These are phyloP conservation scores for Lasiosphaeria hispida DNA, from an alignment of 495 filamentous ascomycete genomes.

Conservation along the genomic window DNA sequence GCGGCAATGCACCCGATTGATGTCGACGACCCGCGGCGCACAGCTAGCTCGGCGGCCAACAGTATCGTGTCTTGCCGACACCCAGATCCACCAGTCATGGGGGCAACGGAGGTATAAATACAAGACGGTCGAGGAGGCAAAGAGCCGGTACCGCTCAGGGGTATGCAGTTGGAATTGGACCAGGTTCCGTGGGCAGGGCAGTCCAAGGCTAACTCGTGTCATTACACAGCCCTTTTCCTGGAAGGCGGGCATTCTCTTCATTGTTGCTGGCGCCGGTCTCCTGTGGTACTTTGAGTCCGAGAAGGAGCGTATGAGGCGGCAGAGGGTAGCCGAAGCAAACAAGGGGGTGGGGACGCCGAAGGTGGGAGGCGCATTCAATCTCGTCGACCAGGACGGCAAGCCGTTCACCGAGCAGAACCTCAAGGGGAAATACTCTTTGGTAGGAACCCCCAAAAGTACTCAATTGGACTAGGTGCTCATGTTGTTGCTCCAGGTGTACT, in stretches of 20 bases:
- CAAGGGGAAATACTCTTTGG: constrained; percentile 80
- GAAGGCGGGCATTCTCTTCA: constrained; percentile 83
- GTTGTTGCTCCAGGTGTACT: constrained; percentile 64
- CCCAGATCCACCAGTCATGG: constrained; percentile 32
- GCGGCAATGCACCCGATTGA: constrained; percentile 27
- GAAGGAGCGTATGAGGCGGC: constrained; percentile 82
- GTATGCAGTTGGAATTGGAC: constrained; percentile 27
- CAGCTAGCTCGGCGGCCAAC: constrained; percentile 17
- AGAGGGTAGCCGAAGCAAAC: constrained; percentile 80
- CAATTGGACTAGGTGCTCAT: not conserved
- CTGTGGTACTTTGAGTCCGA: constrained; percentile 87
- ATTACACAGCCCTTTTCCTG: constrained; percentile 77
- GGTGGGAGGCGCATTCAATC: constrained; percentile 81
- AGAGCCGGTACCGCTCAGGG: constrained; percentile 51
- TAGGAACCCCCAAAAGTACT: constrained; percentile 24
- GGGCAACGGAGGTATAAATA: constrained; percentile 35
- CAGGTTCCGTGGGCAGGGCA: not conserved
- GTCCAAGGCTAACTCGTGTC: constrained; percentile 14
- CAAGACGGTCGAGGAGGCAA: constrained; percentile 56
- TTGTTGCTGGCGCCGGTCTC: constrained; percentile 70
- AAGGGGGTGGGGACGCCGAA: constrained; percentile 93
- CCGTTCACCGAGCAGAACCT: constrained; percentile 72
- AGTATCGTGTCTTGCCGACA: constrained; percentile 11
- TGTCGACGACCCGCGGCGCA: constrained; percentile 24
- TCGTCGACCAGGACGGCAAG: constrained; percentile 79